Conservation (phyloP, 768 basidiomycete species). For the Fibroporia radiculosa region DNA sequence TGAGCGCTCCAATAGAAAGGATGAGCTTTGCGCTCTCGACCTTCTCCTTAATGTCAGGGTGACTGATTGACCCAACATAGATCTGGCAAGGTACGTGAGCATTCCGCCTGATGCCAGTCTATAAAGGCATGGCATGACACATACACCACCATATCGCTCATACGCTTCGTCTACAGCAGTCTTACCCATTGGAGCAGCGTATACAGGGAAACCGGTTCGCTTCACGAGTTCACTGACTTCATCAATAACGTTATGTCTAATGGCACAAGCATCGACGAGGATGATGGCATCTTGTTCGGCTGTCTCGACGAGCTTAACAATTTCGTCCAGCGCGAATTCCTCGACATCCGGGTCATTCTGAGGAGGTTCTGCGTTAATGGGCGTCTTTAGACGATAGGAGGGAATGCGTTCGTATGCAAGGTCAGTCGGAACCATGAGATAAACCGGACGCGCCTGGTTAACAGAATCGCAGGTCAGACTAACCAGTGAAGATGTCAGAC, state of each 20-base stretch:
- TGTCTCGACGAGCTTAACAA: slow-evolving; percentile 52
- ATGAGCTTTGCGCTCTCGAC: slow-evolving; percentile 74
- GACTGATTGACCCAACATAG: slow-evolving; percentile 66
- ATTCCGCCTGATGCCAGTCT: not conserved
- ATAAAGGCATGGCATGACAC: too few species aligned
- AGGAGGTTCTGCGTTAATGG: slow-evolving; percentile 42
- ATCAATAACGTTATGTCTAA: slow-evolving; percentile 58
- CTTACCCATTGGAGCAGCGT: slow-evolving; percentile 78
- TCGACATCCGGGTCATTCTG: slow-evolving; percentile 53
- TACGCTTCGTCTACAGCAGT: slow-evolving; percentile 63
- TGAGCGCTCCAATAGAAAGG: slow-evolving; percentile 62
- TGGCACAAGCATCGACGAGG: slow-evolving; percentile 75
- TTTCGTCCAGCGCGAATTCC: slow-evolving; percentile 65
- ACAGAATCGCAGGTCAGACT: not conserved
- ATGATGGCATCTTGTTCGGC: slow-evolving; percentile 62
- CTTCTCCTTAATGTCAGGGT: slow-evolving; percentile 56
- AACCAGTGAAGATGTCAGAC: not conserved
- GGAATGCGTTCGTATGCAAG: slow-evolving; percentile 65
- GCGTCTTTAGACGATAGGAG: slow-evolving; percentile 50
- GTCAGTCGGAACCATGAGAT: slow-evolving; percentile 82
- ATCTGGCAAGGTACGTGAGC: slow-evolving; percentile 44
- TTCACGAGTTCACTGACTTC: slow-evolving; percentile 57
- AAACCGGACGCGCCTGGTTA: slow-evolving; percentile 74
- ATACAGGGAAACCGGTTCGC: slow-evolving; percentile 66
- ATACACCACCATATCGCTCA: slow-evolving; percentile 72